A percentile compares a stretch with the other conserved stretches of the same genome.
Evolutionary conservation across 2,329 filamentous ascomycete species (phyloP).

Genomic region (Botrytis fabae): DNA sequence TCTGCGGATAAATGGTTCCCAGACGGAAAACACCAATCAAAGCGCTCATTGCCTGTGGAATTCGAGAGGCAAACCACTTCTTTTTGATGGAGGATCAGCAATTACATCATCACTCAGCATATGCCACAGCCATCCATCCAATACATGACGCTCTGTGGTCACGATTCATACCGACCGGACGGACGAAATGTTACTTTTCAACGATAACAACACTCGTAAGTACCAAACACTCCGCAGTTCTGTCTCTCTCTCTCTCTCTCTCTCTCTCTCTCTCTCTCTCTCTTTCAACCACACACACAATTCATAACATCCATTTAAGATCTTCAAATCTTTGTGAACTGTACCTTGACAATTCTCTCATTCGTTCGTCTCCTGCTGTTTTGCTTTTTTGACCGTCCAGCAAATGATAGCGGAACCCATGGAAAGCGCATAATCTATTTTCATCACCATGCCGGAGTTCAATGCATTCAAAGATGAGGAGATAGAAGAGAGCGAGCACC

Average conservation of each 20-base stretch:
- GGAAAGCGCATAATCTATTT: conserved; percentile 9
- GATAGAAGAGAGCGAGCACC: conserved; percentile 5
- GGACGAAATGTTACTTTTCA: neutral
- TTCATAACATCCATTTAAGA: neutral
- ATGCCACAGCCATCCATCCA: conserved; percentile 5
- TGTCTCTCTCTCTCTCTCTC: neutral
- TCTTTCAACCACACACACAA: neutral
- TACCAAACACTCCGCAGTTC: neutral
- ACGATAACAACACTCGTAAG: neutral
- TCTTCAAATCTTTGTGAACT: neutral
- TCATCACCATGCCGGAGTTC: conserved; percentile 19
- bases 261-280: neutral
- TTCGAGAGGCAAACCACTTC: neutral
- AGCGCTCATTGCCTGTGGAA: neutral
- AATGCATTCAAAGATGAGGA: conserved; percentile 22
- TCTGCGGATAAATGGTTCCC: neutral
- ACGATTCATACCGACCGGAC: neutral
- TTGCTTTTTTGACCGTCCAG: neutral
- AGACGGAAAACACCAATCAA: neutral
- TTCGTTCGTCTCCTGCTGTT: neutral
- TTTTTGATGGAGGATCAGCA: conserved; percentile 11
- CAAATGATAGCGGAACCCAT: neutral
- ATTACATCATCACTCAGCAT: conserved; percentile 19
- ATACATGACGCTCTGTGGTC: conserved; percentile 1
- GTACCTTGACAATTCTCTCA: neutral